phyloP scores from a whole-genome alignment of 2,329 filamentous ascomycete genomes.

The Aspergillus aculeatinus region DNA sequence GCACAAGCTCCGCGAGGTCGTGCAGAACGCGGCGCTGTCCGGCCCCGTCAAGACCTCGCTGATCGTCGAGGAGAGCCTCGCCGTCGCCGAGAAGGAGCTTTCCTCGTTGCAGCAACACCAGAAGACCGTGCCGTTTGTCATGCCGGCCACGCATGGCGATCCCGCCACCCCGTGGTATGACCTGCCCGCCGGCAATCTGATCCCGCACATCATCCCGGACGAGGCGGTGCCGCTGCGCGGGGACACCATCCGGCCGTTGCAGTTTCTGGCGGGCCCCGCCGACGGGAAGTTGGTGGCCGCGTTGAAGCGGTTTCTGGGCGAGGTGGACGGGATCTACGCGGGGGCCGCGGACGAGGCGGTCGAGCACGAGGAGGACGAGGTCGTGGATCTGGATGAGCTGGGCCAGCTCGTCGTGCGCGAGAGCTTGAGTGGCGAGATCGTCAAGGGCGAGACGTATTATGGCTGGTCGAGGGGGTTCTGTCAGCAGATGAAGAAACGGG shows the following conservation, averaged over 20 bases:
- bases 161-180: conserved; percentile 73
- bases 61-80: conserved; percentile 32
- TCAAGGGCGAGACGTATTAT: conserved; percentile 75
- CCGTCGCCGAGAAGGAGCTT: conserved; percentile 43
- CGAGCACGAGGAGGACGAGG: conserved; percentile 49
- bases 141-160: conserved; percentile 78
- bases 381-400: conserved; percentile 69
- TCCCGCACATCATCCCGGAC: conserved; percentile 75
- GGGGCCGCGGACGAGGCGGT: conserved; percentile 45
- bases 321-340: conserved; percentile 66
- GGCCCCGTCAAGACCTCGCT: conserved; percentile 32
- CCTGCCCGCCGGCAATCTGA: conserved; percentile 75
- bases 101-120: conserved; percentile 6
- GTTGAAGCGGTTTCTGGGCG: conserved; percentile 68
- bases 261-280: conserved; percentile 67
- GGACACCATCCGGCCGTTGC: conserved; percentile 67
- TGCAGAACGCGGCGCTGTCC: conserved; percentile 46
- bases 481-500: conserved; percentile 68
- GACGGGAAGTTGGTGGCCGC: conserved; percentile 64
- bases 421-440: conserved; percentile 63
- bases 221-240: conserved; percentile 72
- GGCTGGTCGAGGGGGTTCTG: conserved; percentile 83
- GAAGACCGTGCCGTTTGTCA: conserved; percentile 61
- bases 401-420: conserved; percentile 68
- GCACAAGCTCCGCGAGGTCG: conserved; percentile 59